Base-by-base conservation (phyloP, 805 yeast species). In the Kodamaea kakaduensis region DNA sequence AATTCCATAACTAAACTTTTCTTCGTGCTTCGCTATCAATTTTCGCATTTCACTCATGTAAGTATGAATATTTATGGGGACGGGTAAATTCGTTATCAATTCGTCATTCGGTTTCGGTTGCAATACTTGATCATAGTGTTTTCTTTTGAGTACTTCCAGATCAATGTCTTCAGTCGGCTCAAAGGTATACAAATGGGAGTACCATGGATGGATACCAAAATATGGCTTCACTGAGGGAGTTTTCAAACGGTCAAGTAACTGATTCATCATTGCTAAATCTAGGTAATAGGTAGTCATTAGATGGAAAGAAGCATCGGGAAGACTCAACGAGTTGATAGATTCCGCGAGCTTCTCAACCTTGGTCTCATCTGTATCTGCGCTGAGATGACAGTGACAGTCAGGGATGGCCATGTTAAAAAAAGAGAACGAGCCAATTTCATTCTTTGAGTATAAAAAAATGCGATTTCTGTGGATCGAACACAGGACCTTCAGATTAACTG, bases 131-230 rank as follows among this genome's bases (percentile, higher is more conserved):
- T 41, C 32, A 49, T 89, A 89, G 54, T 89, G 97, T 3, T 42
- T 50, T 12, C 25, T 13, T 45, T 79, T 81, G n/a, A n/a, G n/a
- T 21, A 49, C 44, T 1, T 47, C 49, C 1, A 34, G 26, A 1
- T 39, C 46, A 3, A 42, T 34, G 5, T 26, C 41, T 12, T 17
- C 40, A 13, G 6, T 36, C 3, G 12, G 12, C 0, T 46, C 40
- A 1, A 47, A 53, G n/a, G 73, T 61, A 43, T 77, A 81, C 13
- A 81, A 44, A 54, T 89, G 95, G 3, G 78, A 59, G 50, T 75
- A 89, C 97, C 97, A 90, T 0, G 98, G 98, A 57, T 90, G 98
- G 1, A 87, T 64, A 0, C 97, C 95, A 50, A 75, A 73, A 25
- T 74, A 72, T 0, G 81, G 74, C 6, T 61, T 52, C 1, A 71